These are phyloP conservation scores for Sclerotinia minor DNA, from an alignment of 2,329 filamentous ascomycete genomes.

Conservation along the genomic window DNA sequence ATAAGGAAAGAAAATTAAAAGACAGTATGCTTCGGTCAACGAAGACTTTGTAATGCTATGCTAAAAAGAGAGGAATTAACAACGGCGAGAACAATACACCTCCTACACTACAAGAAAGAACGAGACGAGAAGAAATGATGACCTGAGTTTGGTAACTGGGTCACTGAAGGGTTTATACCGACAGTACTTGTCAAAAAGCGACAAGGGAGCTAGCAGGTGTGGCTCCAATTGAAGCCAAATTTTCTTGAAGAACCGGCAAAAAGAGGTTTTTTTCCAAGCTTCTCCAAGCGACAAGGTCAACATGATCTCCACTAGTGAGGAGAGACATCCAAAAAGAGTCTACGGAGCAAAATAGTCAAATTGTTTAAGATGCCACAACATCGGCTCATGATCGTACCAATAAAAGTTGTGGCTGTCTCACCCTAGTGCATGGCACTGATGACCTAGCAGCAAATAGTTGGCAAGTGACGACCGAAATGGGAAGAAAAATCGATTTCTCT, in stretches of 20 bases:
- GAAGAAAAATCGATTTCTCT: conserved; percentile 14
- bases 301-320: conserved; percentile 3
- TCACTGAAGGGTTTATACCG: conserved; percentile 22
- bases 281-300: conserved; percentile 21
- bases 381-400: conserved; percentile 17
- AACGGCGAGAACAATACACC: conserved; percentile 24
- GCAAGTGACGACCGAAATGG: conserved; percentile 1
- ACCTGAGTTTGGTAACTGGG: conserved; percentile 16
- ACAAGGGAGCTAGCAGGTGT: conserved; percentile 5
- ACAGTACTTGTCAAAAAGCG: conserved; percentile 10
- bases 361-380: conserved; percentile 14
- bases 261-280: background rate
- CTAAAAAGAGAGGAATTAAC: conserved; percentile 27
- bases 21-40: conserved; percentile 44
- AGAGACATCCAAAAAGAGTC: conserved; percentile 13
- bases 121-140: conserved; percentile 18
- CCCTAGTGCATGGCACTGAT: conserved; percentile 7
- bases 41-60: conserved; percentile 39
- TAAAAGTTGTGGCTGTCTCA: conserved; percentile 8
- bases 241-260: conserved; percentile 25
- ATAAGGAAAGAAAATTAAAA: conserved; percentile 38
- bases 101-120: conserved; percentile 22
- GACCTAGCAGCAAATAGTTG: conserved; percentile 16
- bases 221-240: conserved; percentile 8
- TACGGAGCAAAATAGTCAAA: background rate